These are phyloP conservation scores for Paxillus ammoniavirescens DNA, from an alignment of 768 basidiomycete genomes.

Conservation along the genomic window DNA sequence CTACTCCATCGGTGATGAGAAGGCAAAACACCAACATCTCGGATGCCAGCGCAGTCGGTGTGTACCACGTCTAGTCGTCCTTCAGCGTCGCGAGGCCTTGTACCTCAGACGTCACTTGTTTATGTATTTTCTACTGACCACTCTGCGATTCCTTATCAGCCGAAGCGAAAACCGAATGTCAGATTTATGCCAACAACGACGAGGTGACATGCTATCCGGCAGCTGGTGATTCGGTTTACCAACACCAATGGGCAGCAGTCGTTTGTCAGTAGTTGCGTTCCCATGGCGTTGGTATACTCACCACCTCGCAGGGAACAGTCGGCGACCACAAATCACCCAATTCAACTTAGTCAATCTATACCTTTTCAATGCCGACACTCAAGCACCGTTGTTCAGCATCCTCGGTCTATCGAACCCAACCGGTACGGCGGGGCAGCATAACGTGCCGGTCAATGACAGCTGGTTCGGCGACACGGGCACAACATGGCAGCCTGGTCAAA, in stretches of 20 bases:
- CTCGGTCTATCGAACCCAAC: slow-evolving; percentile 50
- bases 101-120: slow-evolving; percentile 6
- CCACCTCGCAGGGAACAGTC: slow-evolving; percentile 64
- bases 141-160: slow-evolving; percentile 17
- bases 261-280: slow-evolving; percentile 60
- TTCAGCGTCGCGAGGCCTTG: slow-evolving; percentile 3
- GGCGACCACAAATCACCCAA: slow-evolving; percentile 63
- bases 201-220: slow-evolving; percentile 79
- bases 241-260: slow-evolving; percentile 73
- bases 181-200: slow-evolving; percentile 61
- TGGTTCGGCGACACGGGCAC: slow-evolving; percentile 66
- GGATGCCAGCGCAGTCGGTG: slow-evolving; percentile 23
- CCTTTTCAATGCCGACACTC: slow-evolving; percentile 73
- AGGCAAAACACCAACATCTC: slow-evolving; percentile 29
- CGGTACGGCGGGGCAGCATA: slow-evolving; percentile 52
- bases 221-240: slow-evolving; percentile 51
- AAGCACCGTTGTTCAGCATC: slow-evolving; percentile 43
- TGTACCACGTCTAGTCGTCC: slow-evolving; percentile 12
- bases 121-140: slow-evolving; percentile 7
- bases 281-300: slow-evolving; percentile 12
- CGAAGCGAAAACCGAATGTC: slow-evolving; percentile 47
- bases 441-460: slow-evolving; percentile 63
- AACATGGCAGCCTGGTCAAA: slow-evolving; percentile 44
- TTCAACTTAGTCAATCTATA: slow-evolving; percentile 67
- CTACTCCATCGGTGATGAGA: slow-evolving; percentile 6